phyloP scores from a whole-genome alignment of 2,329 filamentous ascomycete species.

The Emmonsia crescens region DNA sequence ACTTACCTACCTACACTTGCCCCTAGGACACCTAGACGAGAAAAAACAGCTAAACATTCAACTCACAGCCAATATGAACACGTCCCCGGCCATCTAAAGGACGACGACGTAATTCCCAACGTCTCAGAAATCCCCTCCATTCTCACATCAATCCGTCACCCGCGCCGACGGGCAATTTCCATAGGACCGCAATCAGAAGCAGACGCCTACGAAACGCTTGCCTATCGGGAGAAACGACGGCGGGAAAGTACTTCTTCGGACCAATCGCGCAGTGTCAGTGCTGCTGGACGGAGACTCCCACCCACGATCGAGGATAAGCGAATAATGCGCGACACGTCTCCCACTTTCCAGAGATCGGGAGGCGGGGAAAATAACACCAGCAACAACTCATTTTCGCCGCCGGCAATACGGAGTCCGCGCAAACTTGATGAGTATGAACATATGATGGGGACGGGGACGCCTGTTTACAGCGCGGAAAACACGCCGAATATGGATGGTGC shows the following conservation, averaged over 20 bases:
- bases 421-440: slow-evolving; percentile 55
- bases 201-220: slow-evolving; percentile 89
- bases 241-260: slow-evolving; percentile 47
- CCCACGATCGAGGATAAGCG: slow-evolving; percentile 18
- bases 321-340: not conserved
- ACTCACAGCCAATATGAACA: slow-evolving; percentile 60
- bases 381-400: slow-evolving; percentile 22
- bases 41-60: slow-evolving; percentile 8
- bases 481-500: slow-evolving; percentile 20
- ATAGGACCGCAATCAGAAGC: slow-evolving; percentile 91
- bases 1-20: not conserved
- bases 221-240: slow-evolving; percentile 66
- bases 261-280: slow-evolving; percentile 9
- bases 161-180: slow-evolving; percentile 68
- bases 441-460: slow-evolving; percentile 60
- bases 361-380: not conserved
- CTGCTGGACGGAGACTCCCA: slow-evolving; percentile 8
- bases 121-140: slow-evolving; percentile 80
- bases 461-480: slow-evolving; percentile 23
- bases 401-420: slow-evolving; percentile 33
- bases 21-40: not conserved
- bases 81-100: slow-evolving; percentile 60
- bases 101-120: slow-evolving; percentile 81
- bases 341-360: not conserved
- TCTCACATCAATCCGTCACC: slow-evolving; percentile 69